These are phyloP conservation scores for Halophytophthora polymorphica DNA, from an alignment of 352 stramenopile genomes.

Conservation along the genomic window DNA sequence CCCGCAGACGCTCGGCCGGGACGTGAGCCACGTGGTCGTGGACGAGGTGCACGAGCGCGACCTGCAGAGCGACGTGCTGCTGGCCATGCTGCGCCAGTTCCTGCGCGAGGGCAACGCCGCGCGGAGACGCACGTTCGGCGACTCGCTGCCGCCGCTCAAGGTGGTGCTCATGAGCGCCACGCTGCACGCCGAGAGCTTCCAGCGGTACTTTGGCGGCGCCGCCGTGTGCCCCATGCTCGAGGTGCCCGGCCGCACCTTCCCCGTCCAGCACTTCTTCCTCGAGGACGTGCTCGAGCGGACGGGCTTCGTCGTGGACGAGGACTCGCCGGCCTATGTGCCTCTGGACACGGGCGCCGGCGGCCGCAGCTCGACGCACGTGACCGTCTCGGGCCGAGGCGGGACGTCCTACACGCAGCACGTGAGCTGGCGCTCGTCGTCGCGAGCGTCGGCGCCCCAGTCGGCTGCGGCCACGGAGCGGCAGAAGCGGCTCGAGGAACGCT, in stretches of 20 bases:
- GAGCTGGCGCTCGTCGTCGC: slow-evolving; percentile 42
- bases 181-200: slow-evolving; percentile 94
- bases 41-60: slow-evolving; percentile 98
- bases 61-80: slow-evolving; percentile 89
- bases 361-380: slow-evolving; percentile 52
- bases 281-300: slow-evolving; percentile 92
- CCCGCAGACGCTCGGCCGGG: slow-evolving; percentile 63
- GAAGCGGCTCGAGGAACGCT: slow-evolving; percentile 41
- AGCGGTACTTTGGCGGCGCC: slow-evolving; percentile 91
- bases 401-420: slow-evolving; percentile 62
- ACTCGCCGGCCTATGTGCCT: slow-evolving; percentile 43
- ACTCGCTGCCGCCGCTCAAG: slow-evolving; percentile 72
- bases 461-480: slow-evolving; percentile 16
- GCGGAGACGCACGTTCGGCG: slow-evolving; percentile 27
- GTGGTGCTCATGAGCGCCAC: slow-evolving; percentile 97
- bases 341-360: slow-evolving; percentile 16
- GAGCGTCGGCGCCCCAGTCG: slow-evolving; percentile 21
- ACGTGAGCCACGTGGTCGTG: slow-evolving; percentile 96
- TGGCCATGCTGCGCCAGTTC: slow-evolving; percentile 89
- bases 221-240: slow-evolving; percentile 77
- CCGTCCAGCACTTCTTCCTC: slow-evolving; percentile 95
- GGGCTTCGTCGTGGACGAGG: slow-evolving; percentile 81
- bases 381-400: slow-evolving; percentile 57
- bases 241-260: slow-evolving; percentile 94
- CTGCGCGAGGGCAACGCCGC: slow-evolving; percentile 49